Percentiles rank a stretch among this genome's conserved stretches.
These are phyloP conservation scores for Claviceps sp. DNA, from an alignment of 2,329 filamentous ascomycete genomes.

Conservation along the genomic window DNA sequence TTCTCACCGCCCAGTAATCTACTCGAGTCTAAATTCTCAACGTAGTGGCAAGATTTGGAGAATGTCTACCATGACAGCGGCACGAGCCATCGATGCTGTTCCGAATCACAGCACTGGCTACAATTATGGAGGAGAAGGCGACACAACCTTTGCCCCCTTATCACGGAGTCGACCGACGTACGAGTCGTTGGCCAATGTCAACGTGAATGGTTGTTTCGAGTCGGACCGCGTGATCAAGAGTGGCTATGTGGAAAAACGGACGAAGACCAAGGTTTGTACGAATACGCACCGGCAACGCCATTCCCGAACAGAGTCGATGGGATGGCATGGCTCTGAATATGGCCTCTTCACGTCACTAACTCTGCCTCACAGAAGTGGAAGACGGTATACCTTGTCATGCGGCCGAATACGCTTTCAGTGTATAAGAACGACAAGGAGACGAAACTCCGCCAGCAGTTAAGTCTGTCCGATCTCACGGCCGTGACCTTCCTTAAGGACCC, in stretches of 20 bases:
- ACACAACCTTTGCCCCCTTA: constrained; percentile 10
- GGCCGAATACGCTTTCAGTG: constrained; percentile 78
- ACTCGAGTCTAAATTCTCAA: not conserved
- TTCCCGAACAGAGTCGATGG: not conserved
- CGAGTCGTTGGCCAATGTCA: constrained; percentile 70
- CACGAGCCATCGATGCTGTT: constrained; percentile 10
- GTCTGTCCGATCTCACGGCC: constrained; percentile 79
- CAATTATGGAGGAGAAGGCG: constrained; percentile 5
- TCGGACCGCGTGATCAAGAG: constrained; percentile 89
- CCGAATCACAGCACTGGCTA: not conserved
- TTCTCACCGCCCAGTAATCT: not conserved
- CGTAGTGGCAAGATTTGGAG: not conserved
- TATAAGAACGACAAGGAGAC: constrained; percentile 89
- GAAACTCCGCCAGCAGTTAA: constrained; percentile 77
- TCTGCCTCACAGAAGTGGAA: constrained; percentile 62
- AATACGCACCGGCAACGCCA: too few species aligned
- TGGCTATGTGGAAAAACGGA: constrained; percentile 75
- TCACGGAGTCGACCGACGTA: constrained; percentile 23
- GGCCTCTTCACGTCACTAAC: constrained; percentile 5
- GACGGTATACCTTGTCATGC: constrained; percentile 73
- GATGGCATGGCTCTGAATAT: too few species aligned
- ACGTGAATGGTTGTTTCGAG: constrained; percentile 89
- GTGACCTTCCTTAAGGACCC: constrained; percentile 80
- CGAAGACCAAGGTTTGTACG: constrained; percentile 69
- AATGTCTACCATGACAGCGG: constrained; percentile 8